These are phyloP conservation scores for Datisca glomerata DNA, from an alignment of 306 rosid genomes.

Conservation along the genomic window DNA sequence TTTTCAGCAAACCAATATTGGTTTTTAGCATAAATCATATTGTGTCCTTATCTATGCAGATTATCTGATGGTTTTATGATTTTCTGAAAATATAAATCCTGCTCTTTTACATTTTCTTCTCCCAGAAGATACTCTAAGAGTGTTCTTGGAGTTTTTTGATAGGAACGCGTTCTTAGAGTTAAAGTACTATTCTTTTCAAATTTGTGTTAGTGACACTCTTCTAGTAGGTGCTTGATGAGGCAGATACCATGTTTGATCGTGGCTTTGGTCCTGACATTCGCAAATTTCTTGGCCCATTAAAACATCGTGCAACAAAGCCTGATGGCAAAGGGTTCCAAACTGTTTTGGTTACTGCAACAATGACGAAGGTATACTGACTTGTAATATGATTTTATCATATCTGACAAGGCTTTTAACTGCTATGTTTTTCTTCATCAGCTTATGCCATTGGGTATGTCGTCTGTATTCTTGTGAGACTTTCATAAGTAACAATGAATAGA, in stretches of 20 bases:
- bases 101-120: too few species aligned
- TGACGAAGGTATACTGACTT: constrained; percentile 56
- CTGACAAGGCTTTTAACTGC: too few species aligned
- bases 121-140: neutral
- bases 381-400: constrained; percentile 11
- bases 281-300: constrained; percentile 72
- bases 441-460: too few species aligned
- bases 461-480: too few species aligned
- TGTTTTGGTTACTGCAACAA: constrained; percentile 85
- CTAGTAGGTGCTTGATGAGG: constrained; percentile 89
- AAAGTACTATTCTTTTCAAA: neutral
- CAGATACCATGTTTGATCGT: constrained; percentile 96
- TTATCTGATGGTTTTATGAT: too few species aligned
- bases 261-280: constrained; percentile 97
- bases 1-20: too few species aligned
- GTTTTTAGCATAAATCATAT: too few species aligned
- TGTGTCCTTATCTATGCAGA: too few species aligned
- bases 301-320: constrained; percentile 50
- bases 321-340: constrained; percentile 76
- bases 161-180: neutral
- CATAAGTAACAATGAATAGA: too few species aligned
- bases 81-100: too few species aligned
- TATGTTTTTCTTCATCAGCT: too few species aligned
- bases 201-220: constrained; percentile 11
- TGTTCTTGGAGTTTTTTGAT: neutral